phyloP scores from a whole-genome alignment of 2,329 filamentous ascomycete species.

The Claviceps africana region DNA sequence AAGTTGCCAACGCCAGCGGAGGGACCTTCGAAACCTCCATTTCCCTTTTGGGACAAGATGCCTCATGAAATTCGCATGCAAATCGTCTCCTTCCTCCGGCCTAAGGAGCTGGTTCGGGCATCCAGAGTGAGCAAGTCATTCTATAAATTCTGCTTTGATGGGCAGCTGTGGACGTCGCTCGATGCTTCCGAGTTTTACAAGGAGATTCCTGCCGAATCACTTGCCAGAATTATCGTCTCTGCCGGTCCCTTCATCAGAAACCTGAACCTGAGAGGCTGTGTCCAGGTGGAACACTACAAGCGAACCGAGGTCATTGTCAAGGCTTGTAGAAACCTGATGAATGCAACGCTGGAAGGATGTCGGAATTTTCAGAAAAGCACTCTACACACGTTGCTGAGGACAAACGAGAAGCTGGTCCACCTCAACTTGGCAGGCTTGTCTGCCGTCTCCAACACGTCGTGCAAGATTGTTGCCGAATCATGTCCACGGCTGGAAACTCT shows the following conservation, averaged over 20 bases:
- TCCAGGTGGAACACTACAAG: conserved; percentile 77
- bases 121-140: conserved; percentile 69
- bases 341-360: conserved; percentile 80
- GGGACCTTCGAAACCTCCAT: conserved; percentile 20
- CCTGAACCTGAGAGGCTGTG: conserved; percentile 79
- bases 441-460: conserved; percentile 68
- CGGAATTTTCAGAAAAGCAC: conserved; percentile 67
- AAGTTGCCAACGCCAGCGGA: conserved; percentile 10
- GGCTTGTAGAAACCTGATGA: conserved; percentile 73
- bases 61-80: conserved; percentile 71
- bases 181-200: conserved; percentile 79
- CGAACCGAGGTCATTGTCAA: conserved; percentile 63
- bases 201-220: conserved; percentile 68
- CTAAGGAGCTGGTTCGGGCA: conserved; percentile 65
- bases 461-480: conserved; percentile 70
- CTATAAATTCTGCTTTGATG: conserved; percentile 78
- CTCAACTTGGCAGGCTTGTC: conserved; percentile 75
- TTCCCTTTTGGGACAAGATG: conserved; percentile 66
- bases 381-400: conserved; percentile 59
- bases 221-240: conserved; percentile 71
- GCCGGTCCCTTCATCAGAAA: conserved; percentile 85
- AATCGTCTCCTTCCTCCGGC: conserved; percentile 61
- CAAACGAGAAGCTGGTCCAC: conserved; percentile 65
- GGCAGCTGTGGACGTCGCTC: conserved; percentile 78
- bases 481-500: conserved; percentile 72